Evolutionary conservation across 306 rosid species (phyloP).

Genomic region (Acmispon strigosus): DNA sequence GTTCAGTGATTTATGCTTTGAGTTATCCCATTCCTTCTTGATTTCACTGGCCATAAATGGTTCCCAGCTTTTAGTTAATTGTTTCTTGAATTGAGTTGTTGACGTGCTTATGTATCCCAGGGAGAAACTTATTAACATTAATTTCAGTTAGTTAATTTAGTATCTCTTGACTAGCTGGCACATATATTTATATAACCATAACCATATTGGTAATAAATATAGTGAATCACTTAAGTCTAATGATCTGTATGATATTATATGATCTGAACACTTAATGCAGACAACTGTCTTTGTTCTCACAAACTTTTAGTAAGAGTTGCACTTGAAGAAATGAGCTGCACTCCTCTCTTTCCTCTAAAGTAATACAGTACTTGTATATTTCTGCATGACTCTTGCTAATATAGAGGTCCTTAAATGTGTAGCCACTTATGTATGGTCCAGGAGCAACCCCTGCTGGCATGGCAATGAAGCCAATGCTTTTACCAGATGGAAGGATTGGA

Average conservation of each 20-base stretch:
- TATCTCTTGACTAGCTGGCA: background rate
- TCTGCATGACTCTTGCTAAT: constrained; percentile 19
- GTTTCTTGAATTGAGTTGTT: background rate
- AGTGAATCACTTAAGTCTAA: background rate
- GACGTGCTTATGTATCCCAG: background rate
- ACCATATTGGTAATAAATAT: background rate
- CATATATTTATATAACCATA: background rate
- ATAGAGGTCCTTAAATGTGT: constrained; percentile 29
- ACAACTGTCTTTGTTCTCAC: background rate
- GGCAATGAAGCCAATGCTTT: constrained; percentile 71
- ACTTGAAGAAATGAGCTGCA: background rate
- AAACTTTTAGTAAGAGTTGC: background rate
- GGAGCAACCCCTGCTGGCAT: constrained; percentile 57
- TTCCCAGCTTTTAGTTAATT: background rate
- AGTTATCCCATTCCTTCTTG: background rate
- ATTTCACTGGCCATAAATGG: background rate
- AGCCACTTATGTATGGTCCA: constrained; percentile 62
- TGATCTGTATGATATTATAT: background rate
- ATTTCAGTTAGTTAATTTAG: background rate
- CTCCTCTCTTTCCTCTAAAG: background rate
- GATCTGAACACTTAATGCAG: background rate
- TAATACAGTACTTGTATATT: background rate
- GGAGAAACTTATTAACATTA: background rate
- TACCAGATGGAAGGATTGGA: constrained; percentile 65
- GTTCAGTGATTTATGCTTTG: background rate